These are phyloP conservation scores for Aspergillus texensis DNA, from an alignment of 2,329 filamentous ascomycete genomes.

Conservation along the genomic window DNA sequence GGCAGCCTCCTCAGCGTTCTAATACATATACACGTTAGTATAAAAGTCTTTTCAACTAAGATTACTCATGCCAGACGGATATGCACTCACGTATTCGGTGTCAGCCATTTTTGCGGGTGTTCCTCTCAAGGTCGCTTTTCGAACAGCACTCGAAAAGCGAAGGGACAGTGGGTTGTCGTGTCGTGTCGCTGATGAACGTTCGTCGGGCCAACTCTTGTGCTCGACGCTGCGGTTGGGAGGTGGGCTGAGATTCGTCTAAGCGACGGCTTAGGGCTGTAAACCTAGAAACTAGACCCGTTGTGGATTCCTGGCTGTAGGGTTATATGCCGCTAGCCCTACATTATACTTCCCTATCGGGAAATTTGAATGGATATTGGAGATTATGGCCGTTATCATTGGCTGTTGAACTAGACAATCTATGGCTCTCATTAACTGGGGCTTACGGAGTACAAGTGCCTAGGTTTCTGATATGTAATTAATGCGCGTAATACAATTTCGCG, in stretches of 20 bases:
- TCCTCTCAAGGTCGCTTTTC: constrained; percentile 49
- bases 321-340: constrained; percentile 12
- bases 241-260: constrained; percentile 47
- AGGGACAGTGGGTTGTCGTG: constrained; percentile 42
- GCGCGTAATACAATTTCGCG: neutral
- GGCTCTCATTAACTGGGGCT: neutral
- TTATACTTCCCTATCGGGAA: constrained; percentile 1
- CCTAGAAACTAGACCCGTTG: constrained; percentile 39
- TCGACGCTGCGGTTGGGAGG: constrained; percentile 33
- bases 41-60: constrained; percentile 10
- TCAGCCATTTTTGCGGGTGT: constrained; percentile 77
- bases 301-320: constrained; percentile 18
- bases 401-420: neutral
- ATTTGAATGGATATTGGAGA: neutral
- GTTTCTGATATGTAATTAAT: neutral
- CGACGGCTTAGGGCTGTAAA: constrained; percentile 44
- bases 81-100: constrained; percentile 76
- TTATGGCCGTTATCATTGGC: constrained; percentile 1
- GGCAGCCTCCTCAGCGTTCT: constrained; percentile 98
- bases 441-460: neutral
- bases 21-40: constrained; percentile 42
- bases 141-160: constrained; percentile 51
- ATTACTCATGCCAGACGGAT: neutral
- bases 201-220: constrained; percentile 30
- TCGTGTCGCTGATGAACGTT: constrained; percentile 40